Evolutionary conservation across 257 asterid genomes (phyloP).

Genomic region (Orobanche coerulescens): DNA sequence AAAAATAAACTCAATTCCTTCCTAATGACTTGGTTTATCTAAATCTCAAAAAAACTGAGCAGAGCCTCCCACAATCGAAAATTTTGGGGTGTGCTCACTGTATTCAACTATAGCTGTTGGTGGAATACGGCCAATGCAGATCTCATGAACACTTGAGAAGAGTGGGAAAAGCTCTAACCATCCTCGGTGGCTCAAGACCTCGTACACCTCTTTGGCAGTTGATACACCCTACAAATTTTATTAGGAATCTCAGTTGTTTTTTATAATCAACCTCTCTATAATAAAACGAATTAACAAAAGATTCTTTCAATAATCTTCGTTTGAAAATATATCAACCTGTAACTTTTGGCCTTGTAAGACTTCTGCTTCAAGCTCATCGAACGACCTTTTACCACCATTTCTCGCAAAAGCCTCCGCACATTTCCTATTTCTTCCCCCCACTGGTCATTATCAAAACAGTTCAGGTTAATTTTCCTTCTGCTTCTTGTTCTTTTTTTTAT

Average conservation of each 20-base stretch:
- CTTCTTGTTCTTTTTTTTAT: not conserved
- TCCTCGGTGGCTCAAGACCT: slow-evolving; percentile 44
- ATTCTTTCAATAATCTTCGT: not conserved
- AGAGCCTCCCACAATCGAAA: slow-evolving; percentile 43
- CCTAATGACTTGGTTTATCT: not conserved
- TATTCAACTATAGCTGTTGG: slow-evolving; percentile 70
- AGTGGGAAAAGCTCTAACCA: slow-evolving; percentile 88
- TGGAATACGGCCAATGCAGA: slow-evolving; percentile 68
- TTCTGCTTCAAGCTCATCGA: slow-evolving; percentile 78
- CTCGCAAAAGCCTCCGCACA: slow-evolving; percentile 85
- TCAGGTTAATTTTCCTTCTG: not conserved
- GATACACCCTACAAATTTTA: slow-evolving; percentile 52
- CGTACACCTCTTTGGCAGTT: slow-evolving; percentile 78
- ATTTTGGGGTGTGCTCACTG: slow-evolving; percentile 50
- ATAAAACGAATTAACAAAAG: not conserved
- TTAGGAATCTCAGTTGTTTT: not conserved
- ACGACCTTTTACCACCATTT: slow-evolving; percentile 67
- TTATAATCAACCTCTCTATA: not conserved
- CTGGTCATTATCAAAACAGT: slow-evolving; percentile 31
- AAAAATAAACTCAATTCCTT: not conserved
- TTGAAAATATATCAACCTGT: slow-evolving; percentile 35
- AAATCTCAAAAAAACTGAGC: slow-evolving; percentile 30
- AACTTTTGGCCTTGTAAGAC: slow-evolving; percentile 81
- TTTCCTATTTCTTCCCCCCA: slow-evolving; percentile 84
- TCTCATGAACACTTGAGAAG: slow-evolving; percentile 81